Evolutionary conservation across 2,329 filamentous ascomycete species (phyloP).

Genomic region (Curvularia hawaiiensis): DNA sequence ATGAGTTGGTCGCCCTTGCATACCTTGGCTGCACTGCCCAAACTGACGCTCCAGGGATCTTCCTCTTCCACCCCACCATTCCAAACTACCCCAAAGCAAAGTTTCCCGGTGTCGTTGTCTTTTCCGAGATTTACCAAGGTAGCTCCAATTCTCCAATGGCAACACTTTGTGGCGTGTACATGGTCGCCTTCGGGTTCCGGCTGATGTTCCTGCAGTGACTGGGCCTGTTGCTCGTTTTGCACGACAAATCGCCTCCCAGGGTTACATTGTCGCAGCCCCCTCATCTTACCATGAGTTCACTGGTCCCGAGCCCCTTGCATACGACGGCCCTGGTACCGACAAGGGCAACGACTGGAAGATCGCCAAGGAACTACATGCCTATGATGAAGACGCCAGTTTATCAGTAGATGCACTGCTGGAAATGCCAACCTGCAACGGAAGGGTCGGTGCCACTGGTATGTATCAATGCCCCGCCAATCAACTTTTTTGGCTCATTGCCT

Average conservation of each 20-base stretch:
- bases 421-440: slow-evolving; percentile 67
- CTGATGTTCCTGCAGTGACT: slow-evolving; percentile 62
- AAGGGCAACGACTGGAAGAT: slow-evolving; percentile 86
- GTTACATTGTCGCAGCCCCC: slow-evolving; percentile 90
- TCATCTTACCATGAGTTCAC: slow-evolving; percentile 95
- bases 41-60: slow-evolving; percentile 67
- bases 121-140: slow-evolving; percentile 97
- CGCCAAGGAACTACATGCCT: slow-evolving; percentile 81
- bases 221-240: slow-evolving; percentile 89
- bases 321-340: slow-evolving; percentile 87
- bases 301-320: slow-evolving; percentile 79
- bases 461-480: background rate
- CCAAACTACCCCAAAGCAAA: slow-evolving; percentile 86
- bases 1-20: slow-evolving; percentile 55
- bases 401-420: slow-evolving; percentile 49
- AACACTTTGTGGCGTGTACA: background rate
- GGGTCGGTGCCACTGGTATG: slow-evolving; percentile 56
- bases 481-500: slow-evolving; percentile 62
- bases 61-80: slow-evolving; percentile 84
- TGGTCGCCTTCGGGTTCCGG: too few relatives aligned
- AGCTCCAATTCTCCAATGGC: slow-evolving; percentile 13
- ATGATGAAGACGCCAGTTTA: slow-evolving; percentile 67
- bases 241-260: slow-evolving; percentile 87
- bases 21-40: background rate
- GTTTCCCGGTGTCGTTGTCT: slow-evolving; percentile 86